Evolutionary conservation across 2,329 filamentous ascomycete genomes (phyloP), one percentile per base, ranked within the genome.

Genomic region (Diaporthe ilicicola): DNA sequence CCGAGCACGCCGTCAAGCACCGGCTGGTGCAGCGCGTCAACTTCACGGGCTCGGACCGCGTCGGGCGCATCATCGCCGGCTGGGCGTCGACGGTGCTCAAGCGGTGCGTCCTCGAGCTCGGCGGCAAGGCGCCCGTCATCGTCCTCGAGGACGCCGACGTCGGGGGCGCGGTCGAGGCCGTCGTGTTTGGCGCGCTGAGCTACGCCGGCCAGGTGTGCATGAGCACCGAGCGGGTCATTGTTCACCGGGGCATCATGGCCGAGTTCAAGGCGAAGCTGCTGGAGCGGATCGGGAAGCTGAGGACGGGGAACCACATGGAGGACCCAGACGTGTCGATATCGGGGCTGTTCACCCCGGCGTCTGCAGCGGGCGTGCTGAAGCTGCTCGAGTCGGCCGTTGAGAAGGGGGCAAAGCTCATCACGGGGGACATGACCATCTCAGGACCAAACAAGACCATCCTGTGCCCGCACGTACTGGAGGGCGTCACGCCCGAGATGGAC

Each of bases 161-260:
- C 53, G 84, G 90, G 24, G 84, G 86, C 48, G 91, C 91, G 1
- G 91, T 90, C 0, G 81, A 84, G 68, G 85, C 87, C 71, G 89
- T 88, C 70, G 84, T 87, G 0, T 78, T 89, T 7, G 91, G 90
- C 12, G 84, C 90, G 0, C 91, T 92, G 76, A 76, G 91, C 72
- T 87, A 91, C 75, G 83, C 82, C 19, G 91, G 91, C 1, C 91
- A 93, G 82, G 86, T 92, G 54, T 93, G 91, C 81, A 92, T 92
- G 90, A 86, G 87, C 7, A 92, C 90, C 0, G 91, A 92, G 78
- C 86, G 88, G n/a, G 89, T 92, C 72, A 78, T 91, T n/a, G 88
- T 92, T 29, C 86, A 91, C 78, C 84, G 84, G 67, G 82, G 82
- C 46, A 81, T 92, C 69, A 82, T 84, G 67, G 82, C 83, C 24